phyloP scores from a whole-genome alignment of 139 green algal species.

The Asterochloris sp. region DNA sequence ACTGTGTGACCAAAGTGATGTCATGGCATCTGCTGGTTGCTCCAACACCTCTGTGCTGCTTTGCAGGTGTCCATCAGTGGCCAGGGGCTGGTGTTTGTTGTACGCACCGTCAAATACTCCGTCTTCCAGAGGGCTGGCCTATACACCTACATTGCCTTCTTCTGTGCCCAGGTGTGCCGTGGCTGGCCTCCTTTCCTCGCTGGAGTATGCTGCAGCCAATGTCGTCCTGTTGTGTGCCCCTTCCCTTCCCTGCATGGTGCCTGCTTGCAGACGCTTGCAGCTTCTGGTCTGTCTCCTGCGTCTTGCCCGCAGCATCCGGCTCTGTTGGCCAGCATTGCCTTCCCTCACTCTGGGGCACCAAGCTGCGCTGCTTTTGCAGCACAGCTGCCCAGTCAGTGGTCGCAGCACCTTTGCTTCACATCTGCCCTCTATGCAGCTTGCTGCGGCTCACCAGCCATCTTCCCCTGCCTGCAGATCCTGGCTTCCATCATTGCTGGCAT shows the following conservation, averaged over 20 bases:
- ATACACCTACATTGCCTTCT: conserved; percentile 75
- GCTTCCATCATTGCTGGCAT: conserved; percentile 64
- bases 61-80: conserved; percentile 63
- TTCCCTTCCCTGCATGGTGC: no score
- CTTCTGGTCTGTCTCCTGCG: no score
- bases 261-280: no score
- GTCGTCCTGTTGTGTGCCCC: no score
- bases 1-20: no score
- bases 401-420: no score
- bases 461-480: conserved; percentile 33
- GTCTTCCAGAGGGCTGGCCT: conserved; percentile 47
- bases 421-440: background rate
- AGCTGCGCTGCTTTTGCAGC: no score
- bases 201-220: background rate
- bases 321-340: no score
- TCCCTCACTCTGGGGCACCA: no score
- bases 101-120: conserved; percentile 58
- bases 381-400: no score
- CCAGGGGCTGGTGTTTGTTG: conserved; percentile 80
- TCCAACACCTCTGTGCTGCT: background rate
- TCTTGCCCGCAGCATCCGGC: no score
- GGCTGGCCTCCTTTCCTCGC: background rate
- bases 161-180: conserved; percentile 51
- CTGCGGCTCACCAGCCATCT: background rate
- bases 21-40: no score